These are phyloP conservation scores for Cryptosporidium meleagridis DNA, from an alignment of 169 alveolate genomes.

Conservation along the genomic window DNA sequence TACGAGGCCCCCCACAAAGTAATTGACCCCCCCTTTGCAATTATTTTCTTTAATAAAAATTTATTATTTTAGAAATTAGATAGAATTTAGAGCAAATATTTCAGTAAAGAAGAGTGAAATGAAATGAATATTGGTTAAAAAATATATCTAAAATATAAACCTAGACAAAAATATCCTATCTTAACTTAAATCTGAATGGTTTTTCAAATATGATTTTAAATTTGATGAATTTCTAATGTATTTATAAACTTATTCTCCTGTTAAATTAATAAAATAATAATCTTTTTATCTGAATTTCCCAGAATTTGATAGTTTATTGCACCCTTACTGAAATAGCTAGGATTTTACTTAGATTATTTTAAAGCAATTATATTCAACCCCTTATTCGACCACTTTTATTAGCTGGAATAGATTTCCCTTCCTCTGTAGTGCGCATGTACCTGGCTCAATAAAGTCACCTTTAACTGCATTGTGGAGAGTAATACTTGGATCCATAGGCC, in stretches of 20 bases:
- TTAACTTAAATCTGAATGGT: neutral
- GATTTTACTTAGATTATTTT: neutral
- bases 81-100: too few species aligned
- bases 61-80: too few species aligned
- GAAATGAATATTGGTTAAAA: neutral
- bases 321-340: too few species aligned
- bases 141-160: too few species aligned
- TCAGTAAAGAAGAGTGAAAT: neutral
- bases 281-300: neutral
- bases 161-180: neutral
- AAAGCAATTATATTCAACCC: neutral
- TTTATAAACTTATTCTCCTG: neutral
- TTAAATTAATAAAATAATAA: neutral
- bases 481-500: slow-evolving; percentile 78
- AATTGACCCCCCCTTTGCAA: neutral
- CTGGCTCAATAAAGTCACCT: slow-evolving; percentile 81
- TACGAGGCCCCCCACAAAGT: neutral
- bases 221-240: neutral
- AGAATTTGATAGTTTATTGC: neutral
- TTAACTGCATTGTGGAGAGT: slow-evolving; percentile 80
- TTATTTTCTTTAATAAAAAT: too few species aligned
- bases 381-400: slow-evolving; percentile 47
- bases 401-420: slow-evolving; percentile 68
- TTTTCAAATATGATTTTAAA: too few species aligned
- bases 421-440: slow-evolving; percentile 80